These are phyloP conservation scores for Neurospora pannonica DNA, from an alignment of 495 filamentous ascomycete species.

Conservation along the genomic window DNA sequence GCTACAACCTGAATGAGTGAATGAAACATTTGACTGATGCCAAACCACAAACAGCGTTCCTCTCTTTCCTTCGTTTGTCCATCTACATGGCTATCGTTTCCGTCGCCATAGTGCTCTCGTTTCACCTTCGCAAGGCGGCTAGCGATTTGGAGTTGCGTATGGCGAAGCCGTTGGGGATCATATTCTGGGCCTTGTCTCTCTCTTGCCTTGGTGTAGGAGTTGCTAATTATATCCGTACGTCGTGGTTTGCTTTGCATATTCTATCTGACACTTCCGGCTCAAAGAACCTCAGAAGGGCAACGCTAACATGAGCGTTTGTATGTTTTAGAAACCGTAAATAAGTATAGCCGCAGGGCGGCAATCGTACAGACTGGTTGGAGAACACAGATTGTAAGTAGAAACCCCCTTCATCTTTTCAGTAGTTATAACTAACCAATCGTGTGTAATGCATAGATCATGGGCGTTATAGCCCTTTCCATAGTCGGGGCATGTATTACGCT, in stretches of 20 bases:
- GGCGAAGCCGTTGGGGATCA: slow-evolving; percentile 71
- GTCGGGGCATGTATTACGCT: slow-evolving; percentile 62
- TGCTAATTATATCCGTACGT: slow-evolving; percentile 67
- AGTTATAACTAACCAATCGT: slow-evolving; percentile 20
- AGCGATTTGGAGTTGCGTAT: slow-evolving; percentile 60
- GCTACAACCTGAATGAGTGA: not conserved
- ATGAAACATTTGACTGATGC: not conserved
- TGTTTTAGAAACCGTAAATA: slow-evolving; percentile 56
- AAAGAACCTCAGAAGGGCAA: not conserved
- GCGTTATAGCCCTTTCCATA: slow-evolving; percentile 67
- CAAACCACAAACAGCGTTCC: slow-evolving; percentile 47
- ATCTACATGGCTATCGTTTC: slow-evolving; percentile 87
- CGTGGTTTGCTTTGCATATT: not conserved
- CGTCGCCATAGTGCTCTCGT: slow-evolving; percentile 82
- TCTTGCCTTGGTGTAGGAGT: slow-evolving; percentile 67
- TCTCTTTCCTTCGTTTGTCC: slow-evolving; percentile 87
- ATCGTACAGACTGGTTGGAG: slow-evolving; percentile 92
- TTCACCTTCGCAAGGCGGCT: slow-evolving; percentile 73
- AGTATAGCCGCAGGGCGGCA: slow-evolving; percentile 67
- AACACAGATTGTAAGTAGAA: slow-evolving; percentile 61
- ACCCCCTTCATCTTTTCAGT: not conserved
- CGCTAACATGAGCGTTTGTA: not conserved
- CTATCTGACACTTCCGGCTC: too few relatives aligned
- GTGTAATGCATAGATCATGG: slow-evolving; percentile 42
- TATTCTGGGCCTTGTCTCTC: slow-evolving; percentile 80